Base-by-base conservation (phyloP, 345 rosid genomes). In the Populus euphratica region DNA sequence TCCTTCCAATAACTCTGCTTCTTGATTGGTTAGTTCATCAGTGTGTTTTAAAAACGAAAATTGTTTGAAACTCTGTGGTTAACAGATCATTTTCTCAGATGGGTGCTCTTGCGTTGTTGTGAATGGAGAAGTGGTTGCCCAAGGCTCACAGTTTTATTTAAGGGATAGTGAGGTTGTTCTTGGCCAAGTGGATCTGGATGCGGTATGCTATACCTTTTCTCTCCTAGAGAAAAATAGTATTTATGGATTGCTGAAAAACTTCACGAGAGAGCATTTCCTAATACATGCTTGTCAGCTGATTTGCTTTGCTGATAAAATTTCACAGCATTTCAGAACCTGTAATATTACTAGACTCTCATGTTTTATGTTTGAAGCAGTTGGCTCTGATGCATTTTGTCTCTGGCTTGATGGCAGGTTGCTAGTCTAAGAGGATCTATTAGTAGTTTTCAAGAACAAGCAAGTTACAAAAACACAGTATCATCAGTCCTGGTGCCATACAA, bases 61-160 rank as follows among this genome's bases (percentile, higher is more conserved):
- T 72, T 76, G 50, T 59, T 59, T 33, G 25, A 31, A 63, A 43
- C 27, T 18, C 39, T 75, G 70, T 59, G 35, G 35, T 25, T 38
- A 1, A 17, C 63, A 41, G 41, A 66, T 75, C 68, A 35, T 72
- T 52, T 43, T 77, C 81, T 67, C 79, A 93, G 98, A 96, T 83
- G 99, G 99, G 67, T 93, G 98, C 81, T 87, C 92, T 67, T 90
- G 92, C 70, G 85, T 92, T 83, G 89, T 96, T 73, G 90, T 90
- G 71, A 96, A 96, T 61, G 97, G 99, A 43, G 88, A 96, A 78
- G 84, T 96, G 75, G 90, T 93, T 23, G 92, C 97, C 68, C 92
- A 90, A 84, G 97, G 98, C 68, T 92, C 99, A 70, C 99, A 96
- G 75, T 96, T 96, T 82, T 93, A 98, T 2, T 77, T 96, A 82